Evolutionary conservation across 495 filamentous ascomycete genomes (phyloP).

Genomic region (Bathelium albidoporum): DNA sequence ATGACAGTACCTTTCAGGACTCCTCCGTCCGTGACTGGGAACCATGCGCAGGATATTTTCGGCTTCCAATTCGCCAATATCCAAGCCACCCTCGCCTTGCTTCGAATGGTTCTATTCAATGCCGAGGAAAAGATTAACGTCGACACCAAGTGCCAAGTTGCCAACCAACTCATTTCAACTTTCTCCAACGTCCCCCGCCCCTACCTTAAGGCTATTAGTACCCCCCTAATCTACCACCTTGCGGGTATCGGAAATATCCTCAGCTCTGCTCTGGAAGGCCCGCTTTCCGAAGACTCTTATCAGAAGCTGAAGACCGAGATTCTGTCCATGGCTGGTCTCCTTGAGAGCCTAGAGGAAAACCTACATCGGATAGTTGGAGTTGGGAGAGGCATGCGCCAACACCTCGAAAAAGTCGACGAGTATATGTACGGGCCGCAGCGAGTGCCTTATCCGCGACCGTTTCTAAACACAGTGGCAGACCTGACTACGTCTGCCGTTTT

Average conservation of each 20-base stretch:
- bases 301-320: slow-evolving; percentile 36
- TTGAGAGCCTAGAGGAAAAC: slow-evolving; percentile 37
- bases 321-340: slow-evolving; percentile 39
- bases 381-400: slow-evolving; percentile 32
- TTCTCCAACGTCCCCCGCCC: slow-evolving; percentile 38
- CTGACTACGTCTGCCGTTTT: slow-evolving; percentile 16
- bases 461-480: slow-evolving; percentile 24
- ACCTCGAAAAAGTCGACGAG: slow-evolving; percentile 39
- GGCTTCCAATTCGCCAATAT: slow-evolving; percentile 47
- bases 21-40: slow-evolving; percentile 24
- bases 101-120: slow-evolving; percentile 40
- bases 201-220: slow-evolving; percentile 40
- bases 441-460: background rate
- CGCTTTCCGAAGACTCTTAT: slow-evolving; percentile 38
- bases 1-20: slow-evolving; percentile 35
- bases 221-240: slow-evolving; percentile 42
- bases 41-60: slow-evolving; percentile 32
- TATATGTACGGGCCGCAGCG: slow-evolving; percentile 31
- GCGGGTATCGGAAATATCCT: slow-evolving; percentile 42
- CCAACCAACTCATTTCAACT: slow-evolving; percentile 36
- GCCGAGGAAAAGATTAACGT: slow-evolving; percentile 31
- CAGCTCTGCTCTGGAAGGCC: slow-evolving; percentile 40
- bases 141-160: slow-evolving; percentile 39
- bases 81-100: slow-evolving; percentile 39
- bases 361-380: slow-evolving; percentile 34